Percentiles rank a stretch among this genome's conserved stretches.
phyloP scores from a whole-genome alignment of 2,329 filamentous ascomycete species.

The Ophiobolus disseminans region DNA sequence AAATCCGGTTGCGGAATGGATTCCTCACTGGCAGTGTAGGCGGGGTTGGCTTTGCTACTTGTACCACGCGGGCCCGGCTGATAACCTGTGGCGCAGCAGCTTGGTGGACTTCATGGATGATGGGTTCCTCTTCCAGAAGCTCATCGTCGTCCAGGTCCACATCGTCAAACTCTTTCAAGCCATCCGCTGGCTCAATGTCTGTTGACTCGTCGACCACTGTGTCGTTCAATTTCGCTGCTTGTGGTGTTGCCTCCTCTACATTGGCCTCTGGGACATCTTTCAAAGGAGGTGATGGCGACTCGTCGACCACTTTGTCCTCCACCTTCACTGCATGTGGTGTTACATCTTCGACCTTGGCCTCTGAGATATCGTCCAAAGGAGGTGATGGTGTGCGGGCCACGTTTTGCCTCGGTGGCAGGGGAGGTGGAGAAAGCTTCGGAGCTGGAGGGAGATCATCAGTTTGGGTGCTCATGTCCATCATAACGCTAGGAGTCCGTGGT shows the following conservation, averaged over 20 bases:
- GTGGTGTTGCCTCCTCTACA: slow-evolving; percentile 25
- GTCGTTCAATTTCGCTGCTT: slow-evolving; percentile 12
- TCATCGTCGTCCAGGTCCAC: slow-evolving; percentile 57
- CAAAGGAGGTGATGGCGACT: slow-evolving; percentile 32
- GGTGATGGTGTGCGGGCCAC: slow-evolving; percentile 29
- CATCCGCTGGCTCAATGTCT: slow-evolving; percentile 31
- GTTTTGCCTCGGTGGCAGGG: slow-evolving; percentile 31
- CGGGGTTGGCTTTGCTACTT: slow-evolving; percentile 79
- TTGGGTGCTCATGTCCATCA: slow-evolving; percentile 52
- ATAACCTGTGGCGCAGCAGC: slow-evolving; percentile 70
- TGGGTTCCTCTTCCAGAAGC: slow-evolving; percentile 64
- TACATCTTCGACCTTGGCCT: slow-evolving; percentile 33
- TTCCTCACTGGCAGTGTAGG: slow-evolving; percentile 81
- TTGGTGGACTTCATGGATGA: slow-evolving; percentile 73
- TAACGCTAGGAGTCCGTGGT: slow-evolving; percentile 64
- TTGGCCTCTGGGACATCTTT: slow-evolving; percentile 46
- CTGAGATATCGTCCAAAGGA: slow-evolving; percentile 45
- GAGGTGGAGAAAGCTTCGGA: slow-evolving; percentile 31
- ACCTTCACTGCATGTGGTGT: slow-evolving; percentile 17
- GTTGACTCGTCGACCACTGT: slow-evolving; percentile 18
- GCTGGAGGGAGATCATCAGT: slow-evolving; percentile 28
- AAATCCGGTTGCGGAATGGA: slow-evolving; percentile 61
- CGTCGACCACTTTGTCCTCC: slow-evolving; percentile 11
- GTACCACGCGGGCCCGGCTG: slow-evolving; percentile 80
- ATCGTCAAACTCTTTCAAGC: slow-evolving; percentile 36